Conservation (phyloP, 345 rosid genomes). For the Dipteronia sinensis region DNA sequence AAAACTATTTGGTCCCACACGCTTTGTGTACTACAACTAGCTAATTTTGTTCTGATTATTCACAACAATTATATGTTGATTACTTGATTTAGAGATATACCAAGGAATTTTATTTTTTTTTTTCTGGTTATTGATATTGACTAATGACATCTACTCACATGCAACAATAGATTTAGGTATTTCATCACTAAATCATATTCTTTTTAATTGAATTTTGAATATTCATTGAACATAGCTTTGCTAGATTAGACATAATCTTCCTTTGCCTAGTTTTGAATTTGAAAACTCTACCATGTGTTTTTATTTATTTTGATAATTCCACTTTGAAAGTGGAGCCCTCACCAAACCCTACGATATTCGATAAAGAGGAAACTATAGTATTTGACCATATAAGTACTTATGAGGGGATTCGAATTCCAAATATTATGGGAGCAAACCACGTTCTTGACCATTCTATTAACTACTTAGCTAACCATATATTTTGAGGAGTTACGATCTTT, state of each 20-base stretch:
- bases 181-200: constrained; percentile 3
- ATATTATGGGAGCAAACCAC: no score
- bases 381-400: no score
- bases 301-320: no score
- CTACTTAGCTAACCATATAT: no score
- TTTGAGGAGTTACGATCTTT: no score
- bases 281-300: not conserved
- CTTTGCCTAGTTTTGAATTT: not conserved
- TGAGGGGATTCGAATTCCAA: no score
- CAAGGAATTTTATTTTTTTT: not conserved
- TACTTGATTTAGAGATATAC: not conserved
- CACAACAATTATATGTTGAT: not conserved
- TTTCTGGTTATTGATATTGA: constrained; percentile 10
- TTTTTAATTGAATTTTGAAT: not conserved
- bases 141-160: constrained; percentile 16
- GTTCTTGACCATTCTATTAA: no score
- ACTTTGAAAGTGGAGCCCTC: no score
- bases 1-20: constrained; percentile 31
- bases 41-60: no score
- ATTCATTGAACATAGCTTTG: not conserved
- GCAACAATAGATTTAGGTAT: constrained; percentile 12
- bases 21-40: constrained; percentile 18
- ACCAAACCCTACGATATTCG: no score
- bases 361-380: no score
- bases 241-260: not conserved